phyloP scores from a whole-genome alignment of 805 yeast genomes.

The Candida nemodendra region DNA sequence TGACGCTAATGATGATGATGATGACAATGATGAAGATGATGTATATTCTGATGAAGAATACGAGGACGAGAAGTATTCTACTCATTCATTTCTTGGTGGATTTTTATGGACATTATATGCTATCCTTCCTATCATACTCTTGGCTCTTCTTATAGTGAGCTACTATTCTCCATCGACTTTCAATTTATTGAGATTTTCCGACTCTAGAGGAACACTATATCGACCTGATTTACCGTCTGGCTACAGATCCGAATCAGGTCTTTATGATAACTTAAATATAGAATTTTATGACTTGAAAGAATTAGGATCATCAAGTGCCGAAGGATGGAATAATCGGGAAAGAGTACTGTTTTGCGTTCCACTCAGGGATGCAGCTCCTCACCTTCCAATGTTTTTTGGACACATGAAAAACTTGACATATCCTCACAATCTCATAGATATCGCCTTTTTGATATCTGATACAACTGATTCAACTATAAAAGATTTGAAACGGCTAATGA shows the following conservation, averaged over 20 bases:
- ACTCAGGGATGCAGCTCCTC: constrained; percentile 86
- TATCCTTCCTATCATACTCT: constrained; percentile 16
- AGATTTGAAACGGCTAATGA: constrained; percentile 56
- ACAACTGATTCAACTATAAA: constrained; percentile 85
- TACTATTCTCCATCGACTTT: constrained; percentile 10
- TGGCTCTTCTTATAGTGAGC: constrained; percentile 12
- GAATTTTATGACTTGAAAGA: constrained; percentile 72
- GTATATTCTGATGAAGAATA: constrained; percentile 11
- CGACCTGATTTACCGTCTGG: constrained; percentile 38
- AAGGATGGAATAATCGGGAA: constrained; percentile 80
- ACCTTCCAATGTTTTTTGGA: constrained; percentile 83
- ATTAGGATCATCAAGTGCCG: constrained; percentile 54
- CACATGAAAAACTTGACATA: constrained; percentile 79
- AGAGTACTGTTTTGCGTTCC: constrained; percentile 86
- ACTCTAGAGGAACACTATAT: constrained; percentile 18
- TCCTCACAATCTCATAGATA: constrained; percentile 82
- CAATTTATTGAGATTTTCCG: constrained; percentile 4
- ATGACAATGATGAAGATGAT: constrained; percentile 7
- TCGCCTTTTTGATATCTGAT: constrained; percentile 83
- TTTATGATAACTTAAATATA: constrained; percentile 40
- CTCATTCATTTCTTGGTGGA: constrained; percentile 13
- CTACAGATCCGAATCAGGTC: constrained; percentile 22
- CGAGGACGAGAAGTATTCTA: constrained; percentile 12
- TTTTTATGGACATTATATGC: constrained; percentile 24
- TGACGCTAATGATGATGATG: constrained; percentile 3